Conservation (phyloP, 495 filamentous ascomycete species). For the Poronia punctata region DNA sequence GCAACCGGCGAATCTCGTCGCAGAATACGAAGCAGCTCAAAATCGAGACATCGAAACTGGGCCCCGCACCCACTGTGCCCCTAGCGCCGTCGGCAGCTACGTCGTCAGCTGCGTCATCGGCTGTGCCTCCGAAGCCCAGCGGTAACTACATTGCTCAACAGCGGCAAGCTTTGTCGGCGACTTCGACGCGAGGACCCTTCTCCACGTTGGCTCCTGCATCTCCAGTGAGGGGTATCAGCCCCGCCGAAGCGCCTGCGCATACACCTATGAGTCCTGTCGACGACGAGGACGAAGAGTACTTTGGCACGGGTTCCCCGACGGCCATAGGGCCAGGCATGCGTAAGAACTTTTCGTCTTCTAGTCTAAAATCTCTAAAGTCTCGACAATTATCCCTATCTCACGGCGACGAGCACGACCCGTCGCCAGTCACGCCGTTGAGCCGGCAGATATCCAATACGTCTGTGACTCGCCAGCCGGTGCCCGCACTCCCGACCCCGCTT, state of each 20-base stretch:
- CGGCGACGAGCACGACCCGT: slow-evolving; percentile 60
- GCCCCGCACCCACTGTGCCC: slow-evolving; percentile 28
- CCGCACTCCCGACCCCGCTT: slow-evolving; percentile 64
- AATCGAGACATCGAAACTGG: slow-evolving; percentile 68
- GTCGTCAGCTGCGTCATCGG: slow-evolving; percentile 33
- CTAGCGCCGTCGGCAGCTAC: too few species aligned
- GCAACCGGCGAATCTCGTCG: slow-evolving; percentile 74
- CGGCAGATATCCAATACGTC: slow-evolving; percentile 53
- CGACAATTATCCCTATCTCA: slow-evolving; percentile 71
- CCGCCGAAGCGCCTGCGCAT: slow-evolving; percentile 21
- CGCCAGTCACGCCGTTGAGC: slow-evolving; percentile 67
- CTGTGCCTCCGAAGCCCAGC: slow-evolving; percentile 37
- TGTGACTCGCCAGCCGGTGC: slow-evolving; percentile 39
- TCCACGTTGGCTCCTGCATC: slow-evolving; percentile 29
- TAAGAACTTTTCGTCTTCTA: slow-evolving; percentile 76
- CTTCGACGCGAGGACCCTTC: slow-evolving; percentile 27
- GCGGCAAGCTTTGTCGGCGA: slow-evolving; percentile 37
- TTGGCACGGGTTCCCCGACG: slow-evolving; percentile 34
- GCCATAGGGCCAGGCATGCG: slow-evolving; percentile 47
- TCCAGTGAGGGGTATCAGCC: slow-evolving; percentile 17
- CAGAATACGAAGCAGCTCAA: slow-evolving; percentile 74
- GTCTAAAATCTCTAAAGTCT: slow-evolving; percentile 60
- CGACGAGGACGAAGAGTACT: slow-evolving; percentile 22
- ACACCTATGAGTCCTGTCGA: slow-evolving; percentile 20
- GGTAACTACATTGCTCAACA: slow-evolving; percentile 38